Base-by-base conservation (phyloP, 2,329 filamentous ascomycete species). In the Calonectria hawksworthii region DNA sequence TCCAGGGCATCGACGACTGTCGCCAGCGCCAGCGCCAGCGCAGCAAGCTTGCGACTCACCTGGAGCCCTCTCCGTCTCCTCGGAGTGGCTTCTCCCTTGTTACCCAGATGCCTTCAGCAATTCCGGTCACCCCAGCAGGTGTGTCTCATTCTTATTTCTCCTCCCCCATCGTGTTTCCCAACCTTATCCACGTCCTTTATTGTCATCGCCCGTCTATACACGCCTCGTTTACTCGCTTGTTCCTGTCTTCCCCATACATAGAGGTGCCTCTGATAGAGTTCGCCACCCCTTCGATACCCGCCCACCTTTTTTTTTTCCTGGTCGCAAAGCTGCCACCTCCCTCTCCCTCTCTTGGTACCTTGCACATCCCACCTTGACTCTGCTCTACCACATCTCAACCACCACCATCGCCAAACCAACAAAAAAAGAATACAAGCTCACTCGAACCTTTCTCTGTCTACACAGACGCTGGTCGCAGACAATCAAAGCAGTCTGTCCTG, bases 401-500 rank as follows among this genome's bases (percentile, higher is more conserved):
- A 51, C 51, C 70, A 28, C 68, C 8, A 47, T n/a, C n/a, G 23
- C 44, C 44, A 32, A 30, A 50, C 59, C 59, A 61, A 70, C 70
- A 30, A 30, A 47, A 74, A 70, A 74, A 61, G 59, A 73, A 73
- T 56, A 63, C 59, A 75, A 71, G 56, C 73, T 77, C 61, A 77
- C 73, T 32, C 50, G 66, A 69, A 59, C 75, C 68, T 77, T 41
- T 68, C 41, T 66, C 72, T 69, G 68, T 34, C 68, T 32, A 30
- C 28, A 72, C 73, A 85, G 83, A 83, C 78, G 76, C 79, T 75
- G 82, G 82, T 73, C 82, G 79, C 68, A 82, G 80, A 81, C 84
- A 86, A 80, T 83, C 85, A 74, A 85, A 85, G 74, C 86, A 87
- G 72, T 87, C 86, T 65, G 82, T 82, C 70, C 82, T 87, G 73